phyloP scores from a whole-genome alignment of 2,329 filamentous ascomycete species.

The Arthrocladium fulminans region DNA sequence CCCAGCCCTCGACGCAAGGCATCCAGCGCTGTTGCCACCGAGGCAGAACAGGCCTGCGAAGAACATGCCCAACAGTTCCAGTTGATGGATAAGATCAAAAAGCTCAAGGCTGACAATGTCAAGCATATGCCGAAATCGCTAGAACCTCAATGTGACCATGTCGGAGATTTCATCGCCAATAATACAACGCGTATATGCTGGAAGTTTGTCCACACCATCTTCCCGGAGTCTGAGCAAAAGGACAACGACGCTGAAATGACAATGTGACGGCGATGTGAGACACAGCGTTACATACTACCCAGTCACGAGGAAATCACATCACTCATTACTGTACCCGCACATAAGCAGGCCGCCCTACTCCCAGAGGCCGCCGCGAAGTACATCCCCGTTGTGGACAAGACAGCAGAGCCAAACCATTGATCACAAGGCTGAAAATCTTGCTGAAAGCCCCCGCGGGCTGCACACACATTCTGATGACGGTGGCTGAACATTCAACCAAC shows the following conservation, averaged over 20 bases:
- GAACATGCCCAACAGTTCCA: slow-evolving; percentile 5
- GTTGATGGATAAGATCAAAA: slow-evolving; percentile 6
- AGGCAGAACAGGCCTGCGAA: slow-evolving; percentile 6
- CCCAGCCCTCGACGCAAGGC: slow-evolving; percentile 7
- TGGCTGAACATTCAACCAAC: too few species aligned
- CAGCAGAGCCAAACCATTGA: too few species aligned
- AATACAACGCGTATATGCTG: slow-evolving; percentile 9
- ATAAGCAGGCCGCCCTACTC: too few species aligned
- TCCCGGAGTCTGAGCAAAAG: not conserved
- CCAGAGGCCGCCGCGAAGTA: too few species aligned
- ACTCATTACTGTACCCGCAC: too few species aligned
- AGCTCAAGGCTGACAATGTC: slow-evolving; percentile 2
- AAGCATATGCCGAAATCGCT: not conserved
- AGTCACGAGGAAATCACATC: too few species aligned
- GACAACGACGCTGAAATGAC: slow-evolving; percentile 2
- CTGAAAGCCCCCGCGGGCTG: too few species aligned
- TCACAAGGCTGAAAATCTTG: too few species aligned
- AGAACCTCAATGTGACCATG: slow-evolving; percentile 6
- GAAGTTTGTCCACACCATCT: slow-evolving; percentile 7
- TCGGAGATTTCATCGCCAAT: slow-evolving; percentile 9
- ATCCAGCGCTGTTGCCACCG: slow-evolving; percentile 1
- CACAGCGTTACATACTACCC: not conserved
- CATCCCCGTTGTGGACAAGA: too few species aligned
- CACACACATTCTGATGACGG: too few species aligned
- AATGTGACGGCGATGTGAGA: not conserved